These are phyloP conservation scores for Fusarium tjaetaba DNA, from an alignment of 2,329 filamentous ascomycete species.

Conservation along the genomic window DNA sequence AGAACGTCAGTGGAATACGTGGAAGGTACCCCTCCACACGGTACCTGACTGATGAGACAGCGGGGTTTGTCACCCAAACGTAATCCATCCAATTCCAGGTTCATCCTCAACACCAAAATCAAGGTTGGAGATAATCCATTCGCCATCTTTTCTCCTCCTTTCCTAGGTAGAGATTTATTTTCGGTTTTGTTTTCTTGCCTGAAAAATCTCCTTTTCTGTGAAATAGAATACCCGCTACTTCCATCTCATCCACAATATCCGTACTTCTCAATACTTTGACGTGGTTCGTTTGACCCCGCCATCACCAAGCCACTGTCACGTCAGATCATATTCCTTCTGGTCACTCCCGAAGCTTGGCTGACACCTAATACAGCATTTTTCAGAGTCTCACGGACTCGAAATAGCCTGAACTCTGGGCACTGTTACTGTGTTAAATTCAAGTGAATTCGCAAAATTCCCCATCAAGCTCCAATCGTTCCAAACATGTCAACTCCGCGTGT, in stretches of 20 bases:
- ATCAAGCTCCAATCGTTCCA: constrained; percentile 17
- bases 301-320: background rate
- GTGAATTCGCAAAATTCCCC: background rate
- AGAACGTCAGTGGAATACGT: background rate
- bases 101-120: constrained; percentile 27
- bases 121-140: constrained; percentile 12
- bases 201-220: background rate
- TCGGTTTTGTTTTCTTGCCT: background rate
- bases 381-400: background rate
- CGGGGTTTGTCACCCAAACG: constrained; percentile 32
- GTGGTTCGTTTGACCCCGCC: constrained; percentile 15
- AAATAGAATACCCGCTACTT: background rate
- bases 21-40: constrained; percentile 10
- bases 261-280: background rate
- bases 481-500: constrained; percentile 69
- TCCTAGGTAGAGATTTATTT: background rate
- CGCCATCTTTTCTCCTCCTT: background rate
- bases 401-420: background rate
- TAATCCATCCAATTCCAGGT: constrained; percentile 23
- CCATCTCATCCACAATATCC: background rate
- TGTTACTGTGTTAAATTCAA: background rate
- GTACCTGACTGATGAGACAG: constrained; percentile 12
- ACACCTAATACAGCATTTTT: background rate
- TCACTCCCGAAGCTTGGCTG: background rate
- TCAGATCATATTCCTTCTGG: constrained; percentile 25